A percentile compares a stretch with the other conserved stretches of the same genome.
phyloP scores from a whole-genome alignment of 2,329 filamentous ascomycete genomes.

The Phialophora macrospora region DNA sequence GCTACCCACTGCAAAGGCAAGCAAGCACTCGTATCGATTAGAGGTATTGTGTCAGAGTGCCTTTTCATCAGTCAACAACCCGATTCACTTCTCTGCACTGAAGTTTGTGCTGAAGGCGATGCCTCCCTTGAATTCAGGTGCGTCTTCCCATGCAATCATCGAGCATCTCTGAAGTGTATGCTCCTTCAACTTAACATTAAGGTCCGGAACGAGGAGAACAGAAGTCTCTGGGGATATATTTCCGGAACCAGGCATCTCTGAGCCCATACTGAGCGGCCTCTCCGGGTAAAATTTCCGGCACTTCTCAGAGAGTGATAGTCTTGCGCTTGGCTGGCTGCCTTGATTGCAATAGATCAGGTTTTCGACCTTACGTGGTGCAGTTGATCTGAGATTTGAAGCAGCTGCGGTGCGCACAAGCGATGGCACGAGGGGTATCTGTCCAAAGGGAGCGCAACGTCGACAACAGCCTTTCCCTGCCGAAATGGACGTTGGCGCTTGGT shows the following conservation, averaged over 20 bases:
- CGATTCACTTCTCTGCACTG: neutral
- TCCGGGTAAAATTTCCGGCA: neutral
- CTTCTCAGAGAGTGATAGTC: neutral
- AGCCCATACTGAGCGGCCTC: neutral
- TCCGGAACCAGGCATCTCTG: neutral
- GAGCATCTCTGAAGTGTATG: neutral
- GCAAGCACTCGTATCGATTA: neutral
- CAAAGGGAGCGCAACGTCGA: neutral
- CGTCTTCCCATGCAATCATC: neutral
- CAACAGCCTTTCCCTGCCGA: constrained; percentile 7
- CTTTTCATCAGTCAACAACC: neutral
- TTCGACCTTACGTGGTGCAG: neutral
- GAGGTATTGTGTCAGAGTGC: neutral
- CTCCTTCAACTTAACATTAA: neutral
- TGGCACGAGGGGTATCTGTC: neutral
- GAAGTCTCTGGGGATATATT: neutral
- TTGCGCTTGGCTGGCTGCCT: neutral
- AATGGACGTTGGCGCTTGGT: neutral
- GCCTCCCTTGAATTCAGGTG: neutral
- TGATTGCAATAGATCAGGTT: neutral
- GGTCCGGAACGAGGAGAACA: neutral
- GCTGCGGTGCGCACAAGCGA: neutral
- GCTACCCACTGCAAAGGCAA: neutral
- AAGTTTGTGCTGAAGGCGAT: neutral
- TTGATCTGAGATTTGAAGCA: neutral